These are phyloP conservation scores for Apophysomyces elegans DNA, from an alignment of 371 early-diverging fungal species.

Conservation along the genomic window DNA sequence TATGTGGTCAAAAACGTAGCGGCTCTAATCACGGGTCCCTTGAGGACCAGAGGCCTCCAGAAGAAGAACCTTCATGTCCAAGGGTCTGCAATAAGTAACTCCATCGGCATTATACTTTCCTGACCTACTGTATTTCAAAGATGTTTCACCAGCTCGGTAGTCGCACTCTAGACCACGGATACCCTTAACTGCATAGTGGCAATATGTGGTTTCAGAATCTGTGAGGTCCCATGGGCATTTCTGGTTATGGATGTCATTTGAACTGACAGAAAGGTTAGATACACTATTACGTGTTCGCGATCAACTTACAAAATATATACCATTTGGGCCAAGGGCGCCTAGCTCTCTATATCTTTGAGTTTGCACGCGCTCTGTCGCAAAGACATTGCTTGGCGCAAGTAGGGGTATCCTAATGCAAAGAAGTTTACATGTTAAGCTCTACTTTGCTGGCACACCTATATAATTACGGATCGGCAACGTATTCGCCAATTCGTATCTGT, in stretches of 20 bases:
- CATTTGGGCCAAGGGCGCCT: no score
- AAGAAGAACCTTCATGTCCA: conserved; percentile 5
- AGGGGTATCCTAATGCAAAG: no score
- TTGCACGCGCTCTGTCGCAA: no score
- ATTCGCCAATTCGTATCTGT: no score
- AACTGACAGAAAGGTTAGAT: background rate
- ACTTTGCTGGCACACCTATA: no score
- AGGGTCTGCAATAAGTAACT: background rate
- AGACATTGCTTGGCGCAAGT: no score
- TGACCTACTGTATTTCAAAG: background rate
- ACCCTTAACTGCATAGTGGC: conserved; percentile 5
- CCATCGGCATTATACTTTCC: conserved; percentile 14
- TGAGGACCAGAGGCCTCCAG: conserved; percentile 12
- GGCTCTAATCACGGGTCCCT: conserved; percentile 2
- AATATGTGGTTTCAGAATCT: conserved; percentile 13
- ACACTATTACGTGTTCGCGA: no score
- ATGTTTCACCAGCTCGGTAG: conserved; percentile 17
- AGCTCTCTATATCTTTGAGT: no score
- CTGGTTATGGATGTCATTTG: conserved; percentile 7
- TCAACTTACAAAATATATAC: no score
- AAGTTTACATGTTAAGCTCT: no score
- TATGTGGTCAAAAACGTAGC: conserved; percentile 13
- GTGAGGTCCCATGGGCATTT: background rate
- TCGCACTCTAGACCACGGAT: background rate
- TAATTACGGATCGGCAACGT: no score